Conservation (phyloP, 192 early-diverging fungal genomes). For the Backusella luteola region DNA sequence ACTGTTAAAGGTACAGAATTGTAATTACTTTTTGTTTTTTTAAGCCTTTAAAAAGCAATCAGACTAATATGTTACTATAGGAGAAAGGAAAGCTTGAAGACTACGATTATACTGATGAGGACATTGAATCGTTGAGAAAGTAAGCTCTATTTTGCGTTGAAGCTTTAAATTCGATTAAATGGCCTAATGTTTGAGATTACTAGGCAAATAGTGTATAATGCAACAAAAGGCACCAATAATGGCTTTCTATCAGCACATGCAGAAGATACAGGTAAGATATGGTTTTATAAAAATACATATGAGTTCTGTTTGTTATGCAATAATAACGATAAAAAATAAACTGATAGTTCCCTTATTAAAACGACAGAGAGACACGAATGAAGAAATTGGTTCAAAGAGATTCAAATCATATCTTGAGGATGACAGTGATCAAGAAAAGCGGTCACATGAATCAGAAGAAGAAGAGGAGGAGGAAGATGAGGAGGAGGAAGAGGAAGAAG, state of each 20-base stretch:
- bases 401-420: constrained; percentile 7
- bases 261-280: background rate
- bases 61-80: background rate
- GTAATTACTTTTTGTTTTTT: background rate
- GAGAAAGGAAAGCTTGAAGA: constrained; percentile 21
- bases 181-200: background rate
- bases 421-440: constrained; percentile 5
- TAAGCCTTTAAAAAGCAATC: background rate
- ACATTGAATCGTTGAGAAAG: constrained; percentile 15
- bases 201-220: constrained; percentile 15
- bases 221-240: background rate
- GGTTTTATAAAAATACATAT: background rate
- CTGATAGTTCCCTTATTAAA: background rate
- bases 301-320: background rate
- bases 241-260: background rate
- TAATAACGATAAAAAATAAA: background rate
- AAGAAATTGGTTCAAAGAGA: background rate
- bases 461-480: constrained; percentile 37
- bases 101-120: constrained; percentile 13
- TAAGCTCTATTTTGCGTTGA: background rate
- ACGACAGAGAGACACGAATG: constrained; percentile 8
- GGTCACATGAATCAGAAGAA: constrained; percentile 22
- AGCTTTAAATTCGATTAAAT: background rate
- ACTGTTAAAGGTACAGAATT: constrained; percentile 40
- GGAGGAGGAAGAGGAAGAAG: constrained; percentile 18